Conservation (phyloP, 2,329 filamentous ascomycete species). For the Alternaria metachromatica region DNA sequence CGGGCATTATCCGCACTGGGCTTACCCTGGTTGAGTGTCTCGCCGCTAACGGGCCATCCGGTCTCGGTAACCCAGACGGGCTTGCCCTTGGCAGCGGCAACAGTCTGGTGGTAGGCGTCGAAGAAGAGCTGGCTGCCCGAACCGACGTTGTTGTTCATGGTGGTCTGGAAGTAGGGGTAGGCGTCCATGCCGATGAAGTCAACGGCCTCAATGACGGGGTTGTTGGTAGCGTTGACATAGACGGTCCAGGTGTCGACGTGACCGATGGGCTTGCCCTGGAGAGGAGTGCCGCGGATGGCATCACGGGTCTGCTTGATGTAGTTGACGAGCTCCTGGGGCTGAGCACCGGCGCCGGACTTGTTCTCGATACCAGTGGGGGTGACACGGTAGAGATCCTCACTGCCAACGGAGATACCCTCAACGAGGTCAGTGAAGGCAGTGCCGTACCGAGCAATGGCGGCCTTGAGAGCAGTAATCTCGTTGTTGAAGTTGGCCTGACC, state of each 20-base stretch:
- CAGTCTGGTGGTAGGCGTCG: slow-evolving; percentile 67
- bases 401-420: slow-evolving; percentile 83
- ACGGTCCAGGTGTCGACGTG: slow-evolving; percentile 89
- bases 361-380: slow-evolving; percentile 72
- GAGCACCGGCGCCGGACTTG: slow-evolving; percentile 67
- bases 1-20: slow-evolving; percentile 72
- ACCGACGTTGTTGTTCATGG: slow-evolving; percentile 61
- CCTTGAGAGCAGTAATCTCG: slow-evolving; percentile 74
- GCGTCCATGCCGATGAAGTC: slow-evolving; percentile 87
- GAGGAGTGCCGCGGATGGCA: slow-evolving; percentile 67
- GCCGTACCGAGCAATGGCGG: slow-evolving; percentile 74
- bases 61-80: slow-evolving; percentile 87
- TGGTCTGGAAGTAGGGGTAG: slow-evolving; percentile 83
- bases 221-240: slow-evolving; percentile 73
- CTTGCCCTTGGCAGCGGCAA: slow-evolving; percentile 68
- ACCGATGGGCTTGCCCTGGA: slow-evolving; percentile 68
- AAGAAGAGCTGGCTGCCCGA: slow-evolving; percentile 72
- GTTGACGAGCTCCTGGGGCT: slow-evolving; percentile 66
- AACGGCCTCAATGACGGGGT: slow-evolving; percentile 68
- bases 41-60: slow-evolving; percentile 80
- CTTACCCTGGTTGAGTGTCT: slow-evolving; percentile 65
- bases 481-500: slow-evolving; percentile 69
- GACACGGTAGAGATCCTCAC: slow-evolving; percentile 71
- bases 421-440: slow-evolving; percentile 69
- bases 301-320: slow-evolving; percentile 75